Base-by-base conservation (phyloP, 352 stramenopile genomes). In the Globisporangium solare region DNA sequence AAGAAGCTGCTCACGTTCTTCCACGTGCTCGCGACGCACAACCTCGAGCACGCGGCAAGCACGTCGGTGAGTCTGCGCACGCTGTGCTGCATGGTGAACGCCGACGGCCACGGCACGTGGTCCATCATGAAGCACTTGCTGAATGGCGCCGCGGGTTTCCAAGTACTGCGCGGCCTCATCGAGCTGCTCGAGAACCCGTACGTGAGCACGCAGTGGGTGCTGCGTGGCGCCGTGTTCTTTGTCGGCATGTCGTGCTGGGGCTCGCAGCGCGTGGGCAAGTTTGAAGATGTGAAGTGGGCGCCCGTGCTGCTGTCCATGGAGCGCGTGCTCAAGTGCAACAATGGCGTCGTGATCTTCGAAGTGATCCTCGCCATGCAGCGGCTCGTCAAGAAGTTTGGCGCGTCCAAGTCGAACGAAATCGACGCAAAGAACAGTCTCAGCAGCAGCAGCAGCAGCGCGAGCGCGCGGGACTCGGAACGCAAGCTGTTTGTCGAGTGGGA, bases 161-260 rank as follows among this genome's bases (percentile, higher is more conserved):
- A 90, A 56, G 76, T 88, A 13, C 64, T 95, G 1, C 76, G 76
- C 14, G 82, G 86, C 8, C 60, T 95, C 3, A 57, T 95, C 6
- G 61, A 74, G 8, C 15, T 95, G n/a, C 66, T 95, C 8, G 84
- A 95, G 46, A 77, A 86, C 46, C 82, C 80, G 1, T 47, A 53
- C 3, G 56, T 56, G 50, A 83, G 76, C 52, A 86, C 73, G 18
- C 72, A 83, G 47, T 90, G 76, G 77, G 79, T 92, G n/a, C 65
- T 91, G 0, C 77, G 86, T 48, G 86, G 86, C 0, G 83, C 84
- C 0, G 83, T 95, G 13, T 95, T 94, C 64, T 95, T 93, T 58
- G 64, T 95, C 5, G 86, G 84, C 2, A 95, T 95, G 86, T 94
- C 84, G 15, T 92, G 80, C 37, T 95, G 86, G 86, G 86, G 86